phyloP scores from a whole-genome alignment of 495 filamentous ascomycete species.

The Aspergillus kassunensis region DNA sequence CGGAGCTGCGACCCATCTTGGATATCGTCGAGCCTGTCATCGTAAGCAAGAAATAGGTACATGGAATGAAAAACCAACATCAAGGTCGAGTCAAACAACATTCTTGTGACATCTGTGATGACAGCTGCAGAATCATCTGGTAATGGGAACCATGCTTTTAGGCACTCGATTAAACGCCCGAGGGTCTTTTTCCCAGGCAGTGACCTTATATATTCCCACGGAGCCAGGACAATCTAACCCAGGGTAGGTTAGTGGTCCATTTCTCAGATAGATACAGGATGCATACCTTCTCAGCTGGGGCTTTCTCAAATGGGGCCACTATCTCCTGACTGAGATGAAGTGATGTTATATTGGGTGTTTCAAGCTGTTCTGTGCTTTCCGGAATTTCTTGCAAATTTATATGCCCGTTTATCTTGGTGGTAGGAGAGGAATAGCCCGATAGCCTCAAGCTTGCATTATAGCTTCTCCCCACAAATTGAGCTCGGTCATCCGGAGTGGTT shows the following conservation, averaged over 20 bases:
- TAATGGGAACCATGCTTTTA: background rate
- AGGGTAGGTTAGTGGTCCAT: background rate
- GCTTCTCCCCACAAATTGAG: background rate
- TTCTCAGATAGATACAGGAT: background rate
- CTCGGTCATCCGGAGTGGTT: background rate
- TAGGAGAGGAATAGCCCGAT: background rate
- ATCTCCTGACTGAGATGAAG: background rate
- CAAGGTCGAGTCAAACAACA: background rate
- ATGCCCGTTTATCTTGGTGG: background rate
- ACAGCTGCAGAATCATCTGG: background rate
- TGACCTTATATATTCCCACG: background rate
- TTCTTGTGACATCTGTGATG: background rate
- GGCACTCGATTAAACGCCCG: background rate
- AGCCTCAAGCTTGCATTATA: background rate
- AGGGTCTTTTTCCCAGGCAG: background rate
- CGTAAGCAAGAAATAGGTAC: background rate
- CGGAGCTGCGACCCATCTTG: conserved; percentile 65
- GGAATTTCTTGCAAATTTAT: background rate
- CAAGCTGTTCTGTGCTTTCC: too few relatives aligned
- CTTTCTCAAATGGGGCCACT: conserved; percentile 1
- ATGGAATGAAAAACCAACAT: background rate
- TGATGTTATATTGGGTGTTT: background rate
- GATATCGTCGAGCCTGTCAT: conserved; percentile 32
- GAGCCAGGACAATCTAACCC: background rate
- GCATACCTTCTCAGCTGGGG: background rate